Base-by-base conservation (phyloP, 2,329 filamentous ascomycete genomes). In the Colletotrichum chrysophilum region DNA sequence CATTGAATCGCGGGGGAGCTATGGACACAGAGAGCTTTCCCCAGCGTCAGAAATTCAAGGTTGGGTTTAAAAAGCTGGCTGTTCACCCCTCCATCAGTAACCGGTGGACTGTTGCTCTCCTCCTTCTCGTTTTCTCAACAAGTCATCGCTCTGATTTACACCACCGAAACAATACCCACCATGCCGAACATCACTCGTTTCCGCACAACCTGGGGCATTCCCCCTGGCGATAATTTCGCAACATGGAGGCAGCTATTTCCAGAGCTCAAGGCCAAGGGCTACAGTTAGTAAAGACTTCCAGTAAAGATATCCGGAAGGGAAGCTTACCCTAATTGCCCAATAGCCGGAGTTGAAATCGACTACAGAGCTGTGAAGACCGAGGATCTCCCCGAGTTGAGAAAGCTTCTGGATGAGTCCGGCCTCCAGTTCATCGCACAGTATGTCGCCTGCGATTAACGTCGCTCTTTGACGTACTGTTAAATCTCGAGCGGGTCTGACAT, bases 201-300 rank as follows among this genome's bases (percentile, higher is more conserved):
- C 16, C 71, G 77, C 16, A 66, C 76, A 6, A 34, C 60, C 2
- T 78, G 77, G 77, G 77, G 77, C 13, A 55, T 78, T 2, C 66
- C 72, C 4, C 34, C 76, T 2, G 66, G 73, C 7, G 69, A 73
- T 7, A 64, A 76, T 26, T 76, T 67, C 26, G 62, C 70, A 36
- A 77, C 71, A 24, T 78, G 73, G 72, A 52, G 60, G 4, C 26
- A 48, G n/a, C 56, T 74, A 64, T 69, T 78, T 32, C 69, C 77
- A 4, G 65, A 71, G 16, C 38, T 77, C 28, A 78, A 78, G 38
- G 48, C 34, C 9, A 61, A 70, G 26, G 76, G 77, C n/a, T 78
- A 78, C 74, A 64, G 76, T 78, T 12, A 24, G 66, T 48, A 3
- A 60, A 16, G 16, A 24, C 30, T 6, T 3, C 7, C 21, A 18